Evolutionary conservation across 495 filamentous ascomycete genomes (phyloP), one percentile per base, ranked within the genome.

Genomic region (Penicillium angulare): DNA sequence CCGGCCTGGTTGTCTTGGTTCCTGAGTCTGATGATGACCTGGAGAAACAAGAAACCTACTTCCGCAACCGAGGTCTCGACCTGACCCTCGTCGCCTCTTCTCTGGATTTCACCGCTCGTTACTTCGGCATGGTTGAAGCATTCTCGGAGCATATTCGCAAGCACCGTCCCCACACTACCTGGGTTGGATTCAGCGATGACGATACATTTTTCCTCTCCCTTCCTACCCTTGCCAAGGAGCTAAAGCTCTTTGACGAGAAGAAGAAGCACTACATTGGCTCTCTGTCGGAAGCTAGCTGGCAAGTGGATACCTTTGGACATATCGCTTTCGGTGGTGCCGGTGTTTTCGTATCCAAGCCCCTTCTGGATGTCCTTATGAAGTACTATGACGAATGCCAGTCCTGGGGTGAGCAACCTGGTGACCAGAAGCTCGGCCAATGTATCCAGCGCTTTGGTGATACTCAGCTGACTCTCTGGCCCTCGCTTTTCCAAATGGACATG

Each of bases 191-290:
- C 45, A 74, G 87, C 32, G 85, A 88, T 58, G 85, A 89, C 65
- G 86, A 89, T 64, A 88, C 86, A 17, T 88, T 88, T 70, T 85
- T 88, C 64, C 77, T 84, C 3, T 82, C 82, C 10, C 71, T 88
- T 4, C 57, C 78, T 3, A 73, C 74, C 21, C 66, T 85, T 2
- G 66, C 71, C 31, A 59, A 75, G 38, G 75, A 76, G 49, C 71
- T 88, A 49, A 72, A 76, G 45, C 65, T 78, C 2, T 76, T 83
- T 57, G 75, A 87, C 57, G 68, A 78, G 50, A 65, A 54, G 27
- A 68, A 72, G 49, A 76, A 79, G 29, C 55, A 73, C 46, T 86
- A 85, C 62, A 75, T 88, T 47, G 85, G 83, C 39, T 80, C 79
- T 9, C 69, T 85, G 13, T 84, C 84, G 0, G 86, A 89, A 54